phyloP scores from a whole-genome alignment of 345 rosid species.

The Heritiera fomes region DNA sequence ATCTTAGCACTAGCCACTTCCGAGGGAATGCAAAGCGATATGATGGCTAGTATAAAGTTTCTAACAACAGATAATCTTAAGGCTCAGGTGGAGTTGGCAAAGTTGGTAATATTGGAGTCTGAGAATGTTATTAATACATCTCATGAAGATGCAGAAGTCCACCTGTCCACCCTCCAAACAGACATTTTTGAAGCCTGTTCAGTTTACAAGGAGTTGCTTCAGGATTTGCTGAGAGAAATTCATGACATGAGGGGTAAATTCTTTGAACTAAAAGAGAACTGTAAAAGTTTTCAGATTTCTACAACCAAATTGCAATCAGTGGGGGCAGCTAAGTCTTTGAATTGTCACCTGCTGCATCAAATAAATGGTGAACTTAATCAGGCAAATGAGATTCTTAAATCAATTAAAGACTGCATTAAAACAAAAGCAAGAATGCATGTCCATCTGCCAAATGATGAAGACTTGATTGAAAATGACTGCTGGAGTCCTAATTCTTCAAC shows the following conservation, averaged over 20 bases:
- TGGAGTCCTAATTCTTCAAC: constrained; percentile 53
- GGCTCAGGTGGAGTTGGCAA: constrained; percentile 32
- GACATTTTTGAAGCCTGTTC: constrained; percentile 31
- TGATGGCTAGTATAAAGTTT: constrained; percentile 18
- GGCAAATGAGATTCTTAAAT: constrained; percentile 40
- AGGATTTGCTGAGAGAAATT: constrained; percentile 32
- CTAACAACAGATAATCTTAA: constrained; percentile 23
- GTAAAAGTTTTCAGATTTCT: constrained; percentile 16
- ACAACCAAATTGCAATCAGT: constrained; percentile 13
- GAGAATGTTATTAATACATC: constrained; percentile 32
- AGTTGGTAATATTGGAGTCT: constrained; percentile 30
- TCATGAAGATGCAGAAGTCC: constrained; percentile 33
- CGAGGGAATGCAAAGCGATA: constrained; percentile 10
- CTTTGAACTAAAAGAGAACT: constrained; percentile 31
- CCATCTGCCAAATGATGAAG: constrained; percentile 36
- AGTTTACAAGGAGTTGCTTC: constrained; percentile 29
- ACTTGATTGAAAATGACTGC: constrained; percentile 42
- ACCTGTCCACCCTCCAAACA: constrained; percentile 26
- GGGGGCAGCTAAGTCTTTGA: constrained; percentile 21
- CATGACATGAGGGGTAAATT: constrained; percentile 29
- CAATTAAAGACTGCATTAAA: constrained; percentile 37
- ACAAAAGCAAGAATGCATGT: constrained; percentile 29
- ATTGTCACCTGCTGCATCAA: constrained; percentile 37
- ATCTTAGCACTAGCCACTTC: constrained; percentile 13
- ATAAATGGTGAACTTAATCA: constrained; percentile 45